Evolutionary conservation across 1,284 basidiomycete species (phyloP).

Genomic region (Coniferiporia sulphurascens): DNA sequence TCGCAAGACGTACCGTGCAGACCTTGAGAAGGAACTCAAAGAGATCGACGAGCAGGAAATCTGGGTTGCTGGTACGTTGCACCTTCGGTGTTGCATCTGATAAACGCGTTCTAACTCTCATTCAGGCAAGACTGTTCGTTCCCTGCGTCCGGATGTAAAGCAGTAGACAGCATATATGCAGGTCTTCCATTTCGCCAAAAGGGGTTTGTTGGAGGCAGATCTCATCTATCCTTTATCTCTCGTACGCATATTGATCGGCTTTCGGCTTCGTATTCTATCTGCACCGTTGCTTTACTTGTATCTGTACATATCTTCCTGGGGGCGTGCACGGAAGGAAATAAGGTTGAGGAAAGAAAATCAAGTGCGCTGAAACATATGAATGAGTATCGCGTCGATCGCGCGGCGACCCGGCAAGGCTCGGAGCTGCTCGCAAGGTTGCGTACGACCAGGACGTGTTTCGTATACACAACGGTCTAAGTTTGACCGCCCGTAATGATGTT

Average conservation of each 20-base stretch:
- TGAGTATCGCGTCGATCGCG: too few relatives aligned
- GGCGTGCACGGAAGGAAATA: not conserved
- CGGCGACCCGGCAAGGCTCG: not conserved
- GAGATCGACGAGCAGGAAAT: slow-evolving; percentile 98
- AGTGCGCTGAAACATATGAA: not conserved
- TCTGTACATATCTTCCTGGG: not conserved
- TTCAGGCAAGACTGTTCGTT: slow-evolving; percentile 69
- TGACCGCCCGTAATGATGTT: not conserved
- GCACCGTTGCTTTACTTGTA: not conserved
- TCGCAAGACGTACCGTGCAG: slow-evolving; percentile 88
- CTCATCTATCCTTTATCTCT: not conserved
- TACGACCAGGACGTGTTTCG: not conserved
- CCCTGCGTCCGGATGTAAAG: slow-evolving; percentile 75
- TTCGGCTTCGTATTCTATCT: too few relatives aligned
- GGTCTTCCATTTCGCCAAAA: not conserved
- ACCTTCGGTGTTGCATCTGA: slow-evolving; percentile 1
- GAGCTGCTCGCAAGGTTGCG: not conserved
- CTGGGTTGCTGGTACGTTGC: slow-evolving; percentile 81
- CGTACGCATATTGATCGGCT: not conserved
- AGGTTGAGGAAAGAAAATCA: not conserved
- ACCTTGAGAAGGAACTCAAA: slow-evolving; percentile 90
- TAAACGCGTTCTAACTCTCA: slow-evolving; percentile 10
- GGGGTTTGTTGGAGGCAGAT: not conserved
- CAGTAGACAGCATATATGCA: not conserved
- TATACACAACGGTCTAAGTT: not conserved